Evolutionary conservation across 2,329 filamentous ascomycete genomes (phyloP), one percentile per base, ranked within the genome.

Genomic region (Colletotrichum sp.): DNA sequence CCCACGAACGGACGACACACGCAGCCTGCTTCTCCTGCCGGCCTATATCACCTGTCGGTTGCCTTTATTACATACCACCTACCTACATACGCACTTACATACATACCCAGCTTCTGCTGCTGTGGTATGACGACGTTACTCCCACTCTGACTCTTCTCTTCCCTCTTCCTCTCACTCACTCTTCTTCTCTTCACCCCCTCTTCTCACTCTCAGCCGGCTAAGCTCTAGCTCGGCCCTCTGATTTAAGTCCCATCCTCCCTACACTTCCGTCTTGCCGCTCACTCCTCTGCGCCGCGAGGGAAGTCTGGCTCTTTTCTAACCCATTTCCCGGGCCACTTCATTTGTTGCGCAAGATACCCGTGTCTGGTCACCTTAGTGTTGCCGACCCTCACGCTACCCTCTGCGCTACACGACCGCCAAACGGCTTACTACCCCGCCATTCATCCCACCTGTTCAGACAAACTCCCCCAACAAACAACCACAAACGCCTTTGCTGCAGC

Each of bases 101-200:
- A 73, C 69, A 60, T 66, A 64, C 32, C 72, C 55, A 26, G 63
- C 70, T 65, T n/a, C 61, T 67, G 67, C 61, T 67, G 67, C 66
- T 71, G 74, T 75, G 74, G 66, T 74, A 75, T 76, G 74, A 76
- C 74, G 76, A 76, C 76, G 73, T 72, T 76, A 28, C 66, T 78
- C 66, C 68, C 55, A 68, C 71, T 55, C 63, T 61, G 68, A 55
- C n/a, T 71, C 68, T 67, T 71, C 71, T 70, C 65, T 68, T 59
- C 43, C 36, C 60, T 68, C 68, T 65, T 71, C 30, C 59, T 57
- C 59, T 48, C 43, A 61, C 59, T 61, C 18, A 16, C 71, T 28
- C 48, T 66, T 39, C 71, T n/a, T 55, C 48, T 64, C 64, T 28
- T 72, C 70, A 71, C 65, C 60, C 60, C 66, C 67, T 68, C 74